phyloP scores from a whole-genome alignment of 192 early-diverging fungal genomes.

The Linnemannia schmuckeri region DNA sequence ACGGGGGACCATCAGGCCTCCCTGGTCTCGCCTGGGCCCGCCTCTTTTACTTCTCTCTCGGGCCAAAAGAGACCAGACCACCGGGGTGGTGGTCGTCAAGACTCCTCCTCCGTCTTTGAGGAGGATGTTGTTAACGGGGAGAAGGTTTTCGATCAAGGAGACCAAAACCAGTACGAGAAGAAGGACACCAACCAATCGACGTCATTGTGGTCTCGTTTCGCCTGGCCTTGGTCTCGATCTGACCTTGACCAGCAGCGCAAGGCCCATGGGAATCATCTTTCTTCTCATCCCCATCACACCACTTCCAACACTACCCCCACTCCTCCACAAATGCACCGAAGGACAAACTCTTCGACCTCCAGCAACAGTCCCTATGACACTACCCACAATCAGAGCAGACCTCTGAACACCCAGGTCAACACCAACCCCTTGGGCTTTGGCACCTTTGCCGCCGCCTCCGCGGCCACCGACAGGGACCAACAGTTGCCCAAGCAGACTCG shows the following conservation, averaged over 20 bases:
- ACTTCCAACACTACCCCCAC: neutral
- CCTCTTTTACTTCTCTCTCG: neutral
- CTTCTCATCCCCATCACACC: neutral
- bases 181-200: slow-evolving; percentile 5
- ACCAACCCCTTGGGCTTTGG: slow-evolving; percentile 15
- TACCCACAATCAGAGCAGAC: neutral
- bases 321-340: slow-evolving; percentile 12
- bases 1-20: neutral
- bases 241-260: neutral
- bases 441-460: neutral
- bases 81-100: neutral
- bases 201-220: slow-evolving; percentile 26
- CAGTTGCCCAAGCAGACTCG: slow-evolving; percentile 18
- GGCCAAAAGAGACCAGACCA: slow-evolving; percentile 17
- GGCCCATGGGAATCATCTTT: neutral
- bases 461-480: slow-evolving; percentile 3
- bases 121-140: neutral
- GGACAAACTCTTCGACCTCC: neutral
- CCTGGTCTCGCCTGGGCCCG: slow-evolving; percentile 40
- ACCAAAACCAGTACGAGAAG: neutral
- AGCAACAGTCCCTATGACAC: neutral
- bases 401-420: slow-evolving; percentile 5
- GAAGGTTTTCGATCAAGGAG: neutral
- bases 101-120: neutral
- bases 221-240: slow-evolving; percentile 9